Evolutionary conservation across 306 rosid genomes (phyloP), one percentile per base, ranked within the genome.

Genomic region (Malus asiatica): DNA sequence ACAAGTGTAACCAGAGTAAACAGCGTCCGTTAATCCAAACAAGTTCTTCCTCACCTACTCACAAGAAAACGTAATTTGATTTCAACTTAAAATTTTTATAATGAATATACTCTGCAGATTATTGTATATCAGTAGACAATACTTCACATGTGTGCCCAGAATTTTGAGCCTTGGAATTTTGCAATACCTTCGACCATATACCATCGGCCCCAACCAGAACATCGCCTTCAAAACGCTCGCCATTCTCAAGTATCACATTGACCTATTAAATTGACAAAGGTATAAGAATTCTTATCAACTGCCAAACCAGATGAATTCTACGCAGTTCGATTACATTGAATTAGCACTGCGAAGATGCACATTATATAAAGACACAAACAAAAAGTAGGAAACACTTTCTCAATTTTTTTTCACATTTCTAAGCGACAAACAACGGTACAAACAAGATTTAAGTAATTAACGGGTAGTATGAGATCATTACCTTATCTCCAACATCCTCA

Each of bases 151-250:
- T n/a, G 38, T 0, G 67, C 55, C 33, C 66, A 23, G 38, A 25
- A 61, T 5, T 13, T 57, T 57, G 58, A 57, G 9, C 16, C 18
- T 55, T 16, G 8, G 10, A 8, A 72, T 20, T 23, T 23, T 1
- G 38, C 55, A 7, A 14, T 8, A 92, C 99, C 99, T 95, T 90
- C 69, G 99, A 95, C 97, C 99, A 78, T 76, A 95, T 95, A 76
- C 99, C 99, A 75, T 95, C 99, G 25, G 99, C 97, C 74, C 99
- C 99, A 77, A 95, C 91, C 82, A 95, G 88, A 70, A 95, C 78
- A 87, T 95, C 97, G 33, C 99, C 99, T 74, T 89, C 99, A 71
- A 76, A 88, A 67, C 80, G 83, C 83, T 95, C 83, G 35, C 96
- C 97, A 77, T 92, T 87, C 81, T 92, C 97, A 68, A 96, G 88